Base-by-base conservation (phyloP, 768 basidiomycete genomes). In the Vararia minispora region DNA sequence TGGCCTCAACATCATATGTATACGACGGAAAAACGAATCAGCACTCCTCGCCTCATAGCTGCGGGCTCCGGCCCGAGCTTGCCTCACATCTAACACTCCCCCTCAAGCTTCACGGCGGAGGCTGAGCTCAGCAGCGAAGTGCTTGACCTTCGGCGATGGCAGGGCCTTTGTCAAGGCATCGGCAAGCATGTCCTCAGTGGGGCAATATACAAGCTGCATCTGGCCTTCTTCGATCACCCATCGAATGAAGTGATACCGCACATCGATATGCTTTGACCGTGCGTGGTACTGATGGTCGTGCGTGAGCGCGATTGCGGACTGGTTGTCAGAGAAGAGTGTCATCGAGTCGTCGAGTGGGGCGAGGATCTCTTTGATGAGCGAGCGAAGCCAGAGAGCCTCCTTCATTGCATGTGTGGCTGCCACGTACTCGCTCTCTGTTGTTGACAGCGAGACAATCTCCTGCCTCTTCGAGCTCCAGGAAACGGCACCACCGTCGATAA, bases 351-450 rank as follows among this genome's bases (percentile, higher is more conserved):
- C n/a, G n/a, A n/a, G n/a, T n/a, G n/a, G n/a, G n/a, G n/a, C n/a
- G n/a, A n/a, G n/a, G n/a, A n/a, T n/a, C n/a, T n/a, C n/a, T n/a
- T n/a, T n/a, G 50, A 64, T 37, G 17, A 65, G 34, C 23, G 52
- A 52, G 5, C 56, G 48, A 4, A 64, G 47, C 53, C 54, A 64
- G 14, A 53, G 26, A 3, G 58, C 51, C 29, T 64, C 58, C 39
- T 54, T 49, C 14, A 51, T 44, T 5, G 61, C 57, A 30, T 52
- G 42, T 1, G 50, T 48, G 2, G 58, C 55, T 7, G 63, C 55
- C 24, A 65, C 55, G 44, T 58, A 66, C 44, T 68, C 61, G 23
- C 61, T 59, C 46, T 68, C 64, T 3, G 58, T 59, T 0, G 59
- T 63, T 5, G 63, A 66, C 3, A 58, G 45, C 0, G 64, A 53